These are phyloP conservation scores for Penicillium canescens DNA, from an alignment of 495 filamentous ascomycete species.

Conservation along the genomic window DNA sequence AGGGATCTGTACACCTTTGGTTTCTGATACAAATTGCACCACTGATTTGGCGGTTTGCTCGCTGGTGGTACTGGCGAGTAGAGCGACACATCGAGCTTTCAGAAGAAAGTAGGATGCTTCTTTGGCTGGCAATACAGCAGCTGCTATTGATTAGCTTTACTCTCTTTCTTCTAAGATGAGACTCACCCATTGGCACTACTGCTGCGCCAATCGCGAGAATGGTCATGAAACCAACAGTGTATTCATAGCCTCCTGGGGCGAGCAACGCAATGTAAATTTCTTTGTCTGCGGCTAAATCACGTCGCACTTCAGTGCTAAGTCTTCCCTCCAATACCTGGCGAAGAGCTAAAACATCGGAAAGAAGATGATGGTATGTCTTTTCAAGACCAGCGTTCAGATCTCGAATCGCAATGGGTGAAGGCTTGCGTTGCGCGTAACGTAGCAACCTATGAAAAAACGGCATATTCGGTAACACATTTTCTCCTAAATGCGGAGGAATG, in stretches of 20 bases:
- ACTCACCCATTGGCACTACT: conserved; percentile 33
- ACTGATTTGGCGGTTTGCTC: conserved; percentile 16
- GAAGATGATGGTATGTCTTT: conserved; percentile 26
- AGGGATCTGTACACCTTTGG: conserved; percentile 16
- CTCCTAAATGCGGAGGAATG: conserved; percentile 28
- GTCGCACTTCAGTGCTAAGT: conserved; percentile 11
- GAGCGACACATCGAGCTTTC: conserved; percentile 29
- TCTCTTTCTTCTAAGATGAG: not conserved
- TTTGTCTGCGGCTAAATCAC: conserved; percentile 28
- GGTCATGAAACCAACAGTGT: conserved; percentile 44
- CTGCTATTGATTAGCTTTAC: conserved; percentile 7
- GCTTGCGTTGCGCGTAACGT: conserved; percentile 24
- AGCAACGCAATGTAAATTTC: conserved; percentile 49
- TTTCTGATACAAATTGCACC: conserved; percentile 12
- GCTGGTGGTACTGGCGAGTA: conserved; percentile 19
- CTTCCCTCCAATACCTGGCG: conserved; percentile 14
- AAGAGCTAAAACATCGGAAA: conserved; percentile 22
- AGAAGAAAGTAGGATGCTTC: conserved; percentile 47
- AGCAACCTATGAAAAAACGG: conserved; percentile 33
- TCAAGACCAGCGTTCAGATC: conserved; percentile 30
- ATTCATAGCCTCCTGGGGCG: conserved; percentile 50
- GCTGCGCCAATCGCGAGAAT: conserved; percentile 46
- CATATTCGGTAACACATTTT: conserved; percentile 20
- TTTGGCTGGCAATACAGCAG: conserved; percentile 30
- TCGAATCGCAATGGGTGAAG: conserved; percentile 22